Conservation (phyloP, 768 basidiomycete species). For the Calocybe gangraenosa region DNA sequence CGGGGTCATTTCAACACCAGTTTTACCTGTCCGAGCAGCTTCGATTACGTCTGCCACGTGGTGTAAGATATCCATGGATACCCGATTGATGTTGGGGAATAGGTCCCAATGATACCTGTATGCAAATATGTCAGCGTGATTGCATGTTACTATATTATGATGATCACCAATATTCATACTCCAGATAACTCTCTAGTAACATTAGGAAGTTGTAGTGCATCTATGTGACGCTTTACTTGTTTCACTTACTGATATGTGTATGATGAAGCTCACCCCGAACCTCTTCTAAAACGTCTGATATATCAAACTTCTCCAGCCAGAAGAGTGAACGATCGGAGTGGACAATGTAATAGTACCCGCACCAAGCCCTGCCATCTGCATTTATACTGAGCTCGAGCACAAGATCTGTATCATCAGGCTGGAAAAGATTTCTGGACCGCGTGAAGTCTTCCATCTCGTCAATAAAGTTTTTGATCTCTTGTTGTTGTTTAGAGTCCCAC, state of each 20-base stretch:
- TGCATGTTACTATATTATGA: not conserved
- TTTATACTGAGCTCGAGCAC: slow-evolving; percentile 1
- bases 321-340: not conserved
- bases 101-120: slow-evolving; percentile 11
- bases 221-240: no score
- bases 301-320: slow-evolving; percentile 8
- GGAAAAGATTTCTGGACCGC: not conserved
- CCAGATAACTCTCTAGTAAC: slow-evolving; percentile 6
- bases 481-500: not conserved
- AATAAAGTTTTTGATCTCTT: not conserved
- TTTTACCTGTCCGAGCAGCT: slow-evolving; percentile 13
- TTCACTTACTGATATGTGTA: slow-evolving; percentile 8
- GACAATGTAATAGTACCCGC: slow-evolving; percentile 7
- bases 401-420: slow-evolving; percentile 3
- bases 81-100: slow-evolving; percentile 4
- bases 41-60: not conserved
- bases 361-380: slow-evolving; percentile 1
- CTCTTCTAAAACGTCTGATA: not conserved
- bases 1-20: no score
- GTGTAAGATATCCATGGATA: slow-evolving; percentile 1
- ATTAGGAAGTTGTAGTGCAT: not conserved
- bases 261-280: slow-evolving; percentile 3
- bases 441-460: not conserved
- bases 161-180: slow-evolving; percentile 12
- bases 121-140: not conserved